phyloP scores from a whole-genome alignment of 2,329 filamentous ascomycete species.

The Myriangium duriaei region DNA sequence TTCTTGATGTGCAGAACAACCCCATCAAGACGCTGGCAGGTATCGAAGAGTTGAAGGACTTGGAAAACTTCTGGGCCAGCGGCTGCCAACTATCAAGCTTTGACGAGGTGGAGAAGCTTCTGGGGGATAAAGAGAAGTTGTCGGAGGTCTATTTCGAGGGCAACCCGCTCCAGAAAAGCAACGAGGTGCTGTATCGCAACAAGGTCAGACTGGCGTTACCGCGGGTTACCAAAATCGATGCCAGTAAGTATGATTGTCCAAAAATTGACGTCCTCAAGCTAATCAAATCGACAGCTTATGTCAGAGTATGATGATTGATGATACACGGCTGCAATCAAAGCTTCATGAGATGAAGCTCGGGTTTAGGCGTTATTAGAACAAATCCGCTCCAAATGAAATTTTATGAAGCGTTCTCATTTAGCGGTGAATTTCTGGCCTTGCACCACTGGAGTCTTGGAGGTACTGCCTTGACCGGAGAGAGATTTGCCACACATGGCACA shows the following conservation, averaged over 20 bases:
- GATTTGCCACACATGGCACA: constrained; percentile 53
- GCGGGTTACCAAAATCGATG: constrained; percentile 86
- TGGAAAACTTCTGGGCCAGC: constrained; percentile 92
- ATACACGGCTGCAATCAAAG: constrained; percentile 1
- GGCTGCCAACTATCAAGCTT: constrained; percentile 76
- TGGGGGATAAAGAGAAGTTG: constrained; percentile 66
- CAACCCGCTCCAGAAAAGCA: constrained; percentile 70
- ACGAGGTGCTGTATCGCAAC: constrained; percentile 81
- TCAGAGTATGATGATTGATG: constrained; percentile 2
- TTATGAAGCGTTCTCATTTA: constrained; percentile 40
- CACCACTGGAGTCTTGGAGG: constrained; percentile 40
- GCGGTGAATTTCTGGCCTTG: constrained; percentile 50
- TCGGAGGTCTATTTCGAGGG: constrained; percentile 94
- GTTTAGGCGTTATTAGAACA: no score
- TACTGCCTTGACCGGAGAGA: constrained; percentile 28
- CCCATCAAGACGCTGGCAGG: constrained; percentile 63
- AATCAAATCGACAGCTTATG: constrained; percentile 8
- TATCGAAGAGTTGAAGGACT: constrained; percentile 51
- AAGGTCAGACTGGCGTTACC: constrained; percentile 83
- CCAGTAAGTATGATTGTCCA: constrained; percentile 55
- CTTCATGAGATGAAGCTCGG: no score
- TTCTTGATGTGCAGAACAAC: constrained; percentile 86
- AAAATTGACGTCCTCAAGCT: no score
- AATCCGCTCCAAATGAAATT: no score
- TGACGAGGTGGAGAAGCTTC: constrained; percentile 62